Base-by-base conservation (phyloP, 345 rosid genomes). In the Euphorbia peplus region DNA sequence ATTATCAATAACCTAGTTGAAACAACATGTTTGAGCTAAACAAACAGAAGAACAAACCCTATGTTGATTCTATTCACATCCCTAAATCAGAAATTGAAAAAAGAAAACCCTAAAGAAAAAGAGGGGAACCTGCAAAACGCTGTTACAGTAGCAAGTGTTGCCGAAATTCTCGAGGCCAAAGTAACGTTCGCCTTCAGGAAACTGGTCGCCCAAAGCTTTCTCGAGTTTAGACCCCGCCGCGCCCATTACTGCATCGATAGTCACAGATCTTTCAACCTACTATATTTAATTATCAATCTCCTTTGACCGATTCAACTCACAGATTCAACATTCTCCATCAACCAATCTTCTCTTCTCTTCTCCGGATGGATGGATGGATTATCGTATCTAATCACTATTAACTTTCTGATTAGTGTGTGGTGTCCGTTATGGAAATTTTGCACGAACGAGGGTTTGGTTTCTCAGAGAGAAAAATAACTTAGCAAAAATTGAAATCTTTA, bases 161-260 rank as follows among this genome's bases (percentile, higher is more conserved):
- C 99, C 99, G 78, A 91, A 95, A 79, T 95, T 95, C 87, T 95
- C 99, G 68, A 95, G 92, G 60, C 99, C 99, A 60, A 95, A 95
- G 82, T 91, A 95, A 19, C 98, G 92, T 75, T 95, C 98, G 60
- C 99, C 99, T 83, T 95, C 99, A 12, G 99, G 99, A 76, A 95
- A 95, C 82, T 90, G 97, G 81, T 95, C 99, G 78, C 99, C 98
- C 44, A 95, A 86, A 75, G 99, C 99, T 79, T 95, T 95, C 92
- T 95, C 99, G 74, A 95, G 98, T 82, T 88, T 95, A 51, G 99
- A 95, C 63, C 98, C 99, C 55, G 98, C 96, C 57, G 96, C 98
- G 14, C 99, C 99, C 99, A 95, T 95, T 25, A 75, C 61, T 32
- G 72, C 74, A 70, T 46, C 67, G 10, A 66, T 50, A 32, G 47